Evolutionary conservation across 2,329 filamentous ascomycete genomes (phyloP).

Genomic region (Fusarium sp.): DNA sequence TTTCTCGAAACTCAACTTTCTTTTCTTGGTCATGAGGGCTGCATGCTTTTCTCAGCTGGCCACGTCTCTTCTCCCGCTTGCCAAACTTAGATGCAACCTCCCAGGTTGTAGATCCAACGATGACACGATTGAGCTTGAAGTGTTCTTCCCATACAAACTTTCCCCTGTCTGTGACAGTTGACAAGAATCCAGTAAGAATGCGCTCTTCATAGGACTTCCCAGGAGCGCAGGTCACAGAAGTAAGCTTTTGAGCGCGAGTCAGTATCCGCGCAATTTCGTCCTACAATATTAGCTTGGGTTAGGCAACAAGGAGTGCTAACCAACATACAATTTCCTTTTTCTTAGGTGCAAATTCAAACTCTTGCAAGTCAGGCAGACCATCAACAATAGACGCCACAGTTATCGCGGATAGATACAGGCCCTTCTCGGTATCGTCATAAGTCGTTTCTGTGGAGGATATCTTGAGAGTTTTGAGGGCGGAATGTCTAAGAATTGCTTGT

Average conservation of each 20-base stretch:
- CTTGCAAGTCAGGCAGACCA: conserved; percentile 19
- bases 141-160: conserved; percentile 2
- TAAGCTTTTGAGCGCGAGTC: not conserved
- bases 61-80: not conserved
- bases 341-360: conserved; percentile 28
- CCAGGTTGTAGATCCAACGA: not conserved
- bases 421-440: not conserved
- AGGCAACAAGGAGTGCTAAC: no score
- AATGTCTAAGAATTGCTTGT: conserved; percentile 30
- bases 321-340: conserved; percentile 19
- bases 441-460: conserved; percentile 13
- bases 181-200: not conserved
- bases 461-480: conserved; percentile 18
- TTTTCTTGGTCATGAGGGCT: no score
- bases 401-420: conserved; percentile 28
- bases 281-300: conserved; percentile 11
- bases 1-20: no score
- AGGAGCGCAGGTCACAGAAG: not conserved
- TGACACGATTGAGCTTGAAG: not conserved
- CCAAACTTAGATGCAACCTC: conserved; percentile 5
- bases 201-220: not conserved
- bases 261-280: conserved; percentile 19
- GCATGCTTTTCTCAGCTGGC: no score
- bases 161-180: no score
- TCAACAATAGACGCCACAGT: conserved; percentile 24